Base-by-base conservation (phyloP, 169 alveolate genomes). In the Plasmodium chabaudi region DNA sequence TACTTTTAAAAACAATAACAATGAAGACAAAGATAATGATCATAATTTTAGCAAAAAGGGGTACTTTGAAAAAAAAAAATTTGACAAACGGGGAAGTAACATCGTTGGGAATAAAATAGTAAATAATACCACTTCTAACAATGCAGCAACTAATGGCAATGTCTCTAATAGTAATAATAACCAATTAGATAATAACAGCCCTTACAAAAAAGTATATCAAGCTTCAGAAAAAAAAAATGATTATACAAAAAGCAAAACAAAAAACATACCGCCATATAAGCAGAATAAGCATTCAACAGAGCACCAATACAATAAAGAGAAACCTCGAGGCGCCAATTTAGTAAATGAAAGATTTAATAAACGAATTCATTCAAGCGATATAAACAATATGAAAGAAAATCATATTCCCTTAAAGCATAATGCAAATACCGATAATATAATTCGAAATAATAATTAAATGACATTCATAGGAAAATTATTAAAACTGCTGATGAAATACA, bases 341-440 rank as follows among this genome's bases (percentile, higher is more conserved):
- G 17, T 72, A 72, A 56, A 72, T 25, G 87, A 72, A 46, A 57
- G 51, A 12, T 72, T 27, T 72, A 53, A 63, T 72, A 72, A 57
- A 49, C 9, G 69, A 72, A 72, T 17, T 49, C 56, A 72, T 39
- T 72, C 87, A 17, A 72, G 51, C 42, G 71, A 72, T 56, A 27
- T 46, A 47, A 67, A 49, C 51, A 15, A 71, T 19, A 71, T 60
- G 69, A 72, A 25, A 34, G 67, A 25, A 47, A 53, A 10, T 39
- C 42, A 34, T 34, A 56, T 34, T 39, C 21, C 87, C 0, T 15
- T 59, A 6, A 72, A 72, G 55, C 67, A 72, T 15, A 72, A 27
- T 56, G 19, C 59, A 57, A 23, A 56, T 47, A 72, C 56, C 39
- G 9, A 56, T 56, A 17, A 15, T 21, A 1, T 55, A 49, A 17